Base-by-base conservation (phyloP, 371 early-diverging fungal genomes). In the Coemansia sp. region DNA sequence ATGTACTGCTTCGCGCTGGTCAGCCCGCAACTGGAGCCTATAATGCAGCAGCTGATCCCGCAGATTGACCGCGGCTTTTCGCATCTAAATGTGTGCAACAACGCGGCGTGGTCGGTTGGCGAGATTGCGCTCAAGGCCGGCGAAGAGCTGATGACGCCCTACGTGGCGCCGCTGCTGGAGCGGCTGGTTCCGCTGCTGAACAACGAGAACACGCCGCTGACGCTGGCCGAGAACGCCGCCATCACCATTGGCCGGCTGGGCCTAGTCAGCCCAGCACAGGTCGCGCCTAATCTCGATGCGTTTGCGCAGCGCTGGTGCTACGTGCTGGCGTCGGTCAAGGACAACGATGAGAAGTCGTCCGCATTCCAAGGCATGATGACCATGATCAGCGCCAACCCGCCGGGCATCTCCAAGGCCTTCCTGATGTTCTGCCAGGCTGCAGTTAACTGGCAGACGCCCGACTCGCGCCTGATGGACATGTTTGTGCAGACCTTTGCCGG, bases 21-120 rank as follows among this genome's bases (percentile, higher is more conserved):
- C 3, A 81, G 78, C 53, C 88, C 90, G 9, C 86, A 85, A 65
- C 72, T 96, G 58, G 84, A 85, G 8, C 81, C 81, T 2, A 81
- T 93, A 59, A 81, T 97, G 82, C 86, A 85, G 30, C 86, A 87
- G 60, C 69, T 94, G 12, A 83, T 94, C n/a, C 78, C 78, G 16
- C 92, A 90, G 72, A 84, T 94, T 47, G 82, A 83, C 45, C 84
- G 82, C 61, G 71, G 83, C 52, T 77, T 79, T 33, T 82, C 84
- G 10, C 79, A 82, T 59, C 84, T 86, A 35, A 84, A 85, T 40
- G 90, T 88, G 11, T 86, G 89, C 72, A 98, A 95, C 77, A 98
- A 98, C 72, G 97, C 96, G 1, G 84, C 89, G 8, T 98, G 98
- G 98, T 91, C 97, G 1, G 86, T 86, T 1, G 98, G 97, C 35